Percentiles rank a stretch among this genome's conserved stretches.
Conservation (phyloP, 768 basidiomycete genomes). For the Fomitopsis serialis region DNA sequence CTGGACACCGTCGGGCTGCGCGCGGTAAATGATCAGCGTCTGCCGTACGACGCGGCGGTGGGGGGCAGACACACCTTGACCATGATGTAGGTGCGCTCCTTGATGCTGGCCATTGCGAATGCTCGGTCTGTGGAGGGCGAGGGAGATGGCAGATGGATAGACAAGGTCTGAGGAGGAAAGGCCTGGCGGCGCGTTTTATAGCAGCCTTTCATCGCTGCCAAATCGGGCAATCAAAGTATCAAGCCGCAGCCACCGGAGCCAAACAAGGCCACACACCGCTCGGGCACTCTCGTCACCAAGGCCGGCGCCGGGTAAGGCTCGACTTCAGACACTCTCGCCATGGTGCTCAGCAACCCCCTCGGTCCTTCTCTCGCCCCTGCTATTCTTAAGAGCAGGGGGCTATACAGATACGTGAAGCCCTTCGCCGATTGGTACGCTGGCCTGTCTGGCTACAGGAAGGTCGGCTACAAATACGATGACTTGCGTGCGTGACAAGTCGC, state of each 20-base stretch:
- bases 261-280: conserved; percentile 42
- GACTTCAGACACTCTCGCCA: conserved; percentile 12
- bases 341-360: conserved; percentile 55
- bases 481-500: conserved; percentile 54
- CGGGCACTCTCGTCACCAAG: conserved; percentile 20
- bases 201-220: conserved; percentile 16
- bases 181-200: conserved; percentile 22
- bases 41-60: not conserved
- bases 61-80: conserved; percentile 66
- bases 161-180: conserved; percentile 18
- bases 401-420: conserved; percentile 68
- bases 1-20: conserved; percentile 97
- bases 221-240: conserved; percentile 15
- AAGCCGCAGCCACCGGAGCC: conserved; percentile 20
- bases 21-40: not conserved
- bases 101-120: conserved; percentile 34
- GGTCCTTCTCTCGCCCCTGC: conserved; percentile 73
- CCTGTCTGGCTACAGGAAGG: conserved; percentile 75
- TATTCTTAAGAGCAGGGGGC: conserved; percentile 61
- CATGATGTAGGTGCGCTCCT: conserved; percentile 98
- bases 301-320: conserved; percentile 2
- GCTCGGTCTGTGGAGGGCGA: conserved; percentile 15
- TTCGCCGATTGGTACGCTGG: conserved; percentile 80
- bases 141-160: conserved; percentile 24
- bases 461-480: conserved; percentile 94